Evolutionary conservation across 2,329 filamentous ascomycete species (phyloP), one percentile per base, ranked within the genome.

Genomic region (Sporothrix dimorphospora): DNA sequence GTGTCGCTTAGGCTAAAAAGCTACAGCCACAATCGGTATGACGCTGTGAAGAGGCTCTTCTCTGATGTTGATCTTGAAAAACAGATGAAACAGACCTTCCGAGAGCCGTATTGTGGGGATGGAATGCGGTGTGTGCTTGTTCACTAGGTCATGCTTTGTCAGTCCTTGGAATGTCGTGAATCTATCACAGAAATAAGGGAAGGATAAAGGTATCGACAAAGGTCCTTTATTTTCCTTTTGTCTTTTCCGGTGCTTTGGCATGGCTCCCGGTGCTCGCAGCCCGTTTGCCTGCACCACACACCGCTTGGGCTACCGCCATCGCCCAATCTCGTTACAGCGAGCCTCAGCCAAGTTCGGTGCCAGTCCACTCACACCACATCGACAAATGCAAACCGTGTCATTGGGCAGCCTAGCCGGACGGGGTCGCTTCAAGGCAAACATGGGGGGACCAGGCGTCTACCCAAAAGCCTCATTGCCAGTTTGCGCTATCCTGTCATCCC

Each of bases 51-150:
- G 67, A 57, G 51, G 51, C 51, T 69, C 51, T 57, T 65, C n/a
- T 65, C 40, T 40, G 49, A 4, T 12, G 24, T 30, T 21, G 24
- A 42, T 65, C 38, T 42, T 34, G 3, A 11, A 27, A 16, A 27
- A 45, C 9, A 45, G 21, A 30, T 69, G 67, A 69, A 59, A 59
- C 67, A 69, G 30, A 30, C 57, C 19, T 59, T 27, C 67, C 67
- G 38, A 69, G 67, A 69, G 67, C 67, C 67, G 67, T 51, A 69
- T 69, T 59, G 51, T 27, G 21, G 67, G 51, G 21, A 59, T 53
- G 67, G 14, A 51, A 19, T 16, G 14, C 14, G 42, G 24, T 4
- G 24, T 49, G 24, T 16, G 21, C 12, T 27, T 42, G 19, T 42
- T 65, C 11, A 9, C 11, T 65, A 24, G 38, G 16, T 49, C 42